Conservation (phyloP, 2,329 filamentous ascomycete genomes). For the Calonectria pauciramosa region DNA sequence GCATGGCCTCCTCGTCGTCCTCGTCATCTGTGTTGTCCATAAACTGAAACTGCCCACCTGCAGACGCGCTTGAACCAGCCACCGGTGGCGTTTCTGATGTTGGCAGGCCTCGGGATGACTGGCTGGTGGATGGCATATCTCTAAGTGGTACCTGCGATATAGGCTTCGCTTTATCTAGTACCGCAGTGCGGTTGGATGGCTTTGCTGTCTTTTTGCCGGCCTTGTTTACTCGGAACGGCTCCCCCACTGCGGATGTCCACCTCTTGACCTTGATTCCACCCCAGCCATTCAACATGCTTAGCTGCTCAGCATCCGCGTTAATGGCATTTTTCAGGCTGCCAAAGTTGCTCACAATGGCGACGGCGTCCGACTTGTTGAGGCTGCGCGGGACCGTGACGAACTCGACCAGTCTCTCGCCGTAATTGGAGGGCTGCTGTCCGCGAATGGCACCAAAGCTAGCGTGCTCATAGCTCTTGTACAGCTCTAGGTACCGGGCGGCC, state of each 20-base stretch:
- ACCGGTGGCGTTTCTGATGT: slow-evolving; percentile 22
- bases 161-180: slow-evolving; percentile 56
- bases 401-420: slow-evolving; percentile 89
- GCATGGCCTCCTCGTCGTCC: slow-evolving; percentile 63
- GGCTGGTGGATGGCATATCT: slow-evolving; percentile 51
- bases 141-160: slow-evolving; percentile 57
- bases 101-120: slow-evolving; percentile 39
- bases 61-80: slow-evolving; percentile 23
- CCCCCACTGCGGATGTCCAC: slow-evolving; percentile 85
- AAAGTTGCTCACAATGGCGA: slow-evolving; percentile 91
- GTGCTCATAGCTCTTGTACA: slow-evolving; percentile 96
- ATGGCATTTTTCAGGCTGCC: slow-evolving; percentile 89
- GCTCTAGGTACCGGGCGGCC: slow-evolving; percentile 91
- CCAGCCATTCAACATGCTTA: slow-evolving; percentile 90
- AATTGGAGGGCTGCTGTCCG: slow-evolving; percentile 85
- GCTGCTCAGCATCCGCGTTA: slow-evolving; percentile 88
- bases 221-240: slow-evolving; percentile 85
- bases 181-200: slow-evolving; percentile 43
- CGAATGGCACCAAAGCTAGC: slow-evolving; percentile 85
- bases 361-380: slow-evolving; percentile 95
- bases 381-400: slow-evolving; percentile 92
- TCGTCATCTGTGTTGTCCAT: slow-evolving; percentile 60
- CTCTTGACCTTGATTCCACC: slow-evolving; percentile 93
- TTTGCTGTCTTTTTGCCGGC: slow-evolving; percentile 65
- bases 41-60: slow-evolving; percentile 54